Base-by-base conservation (phyloP, 108 stramenopile species). In the Cyclotella distinguenda region DNA sequence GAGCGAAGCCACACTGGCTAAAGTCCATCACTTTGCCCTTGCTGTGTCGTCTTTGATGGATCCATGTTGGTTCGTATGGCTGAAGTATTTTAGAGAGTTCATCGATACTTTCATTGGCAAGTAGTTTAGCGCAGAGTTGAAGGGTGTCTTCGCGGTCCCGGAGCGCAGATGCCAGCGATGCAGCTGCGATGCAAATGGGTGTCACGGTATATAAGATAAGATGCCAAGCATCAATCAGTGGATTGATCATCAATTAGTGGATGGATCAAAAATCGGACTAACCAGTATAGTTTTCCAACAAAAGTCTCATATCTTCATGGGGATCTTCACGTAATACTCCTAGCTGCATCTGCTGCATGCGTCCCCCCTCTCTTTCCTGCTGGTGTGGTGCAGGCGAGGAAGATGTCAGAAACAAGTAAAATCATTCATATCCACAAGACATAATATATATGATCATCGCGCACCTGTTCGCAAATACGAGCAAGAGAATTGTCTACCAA, bases 111-210 rank as follows among this genome's bases (percentile, higher is more conserved):
- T 86, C 75, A 53, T 90, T 45, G 12, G 89, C 76, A 3, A 92
- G 73, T 10, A 96, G 80, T 13, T 79, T 51, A 2, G 97, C 93
- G 44, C 86, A 87, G 7, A 76, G 70, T 68, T 98, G 97, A 33
- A 98, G 78, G 4, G 89, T 84, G 49, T 94, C 91, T 62, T 98
- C 97, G 18, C 97, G 79, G 72, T 98, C 97, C 46, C 97, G 69
- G 9, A 98, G 72, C 28, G 95, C 97, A 59, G 82, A 72, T 47
- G 97, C 97, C 35, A 98, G 80, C 12, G 91, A 78, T 6, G 91
- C 74, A 23, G 89, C 88, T 71, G 53, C 4, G n/a, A n/a, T n/a
- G n/a, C n/a, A n/a, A n/a, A n/a, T n/a, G n/a, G n/a, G n/a, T n/a
- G n/a, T n/a, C n/a, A n/a, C n/a, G n/a, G n/a, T n/a, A n/a, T n/a